Conservation (phyloP, 1,139 yeast genomes). For the Debaryomyces nepalensis region DNA sequence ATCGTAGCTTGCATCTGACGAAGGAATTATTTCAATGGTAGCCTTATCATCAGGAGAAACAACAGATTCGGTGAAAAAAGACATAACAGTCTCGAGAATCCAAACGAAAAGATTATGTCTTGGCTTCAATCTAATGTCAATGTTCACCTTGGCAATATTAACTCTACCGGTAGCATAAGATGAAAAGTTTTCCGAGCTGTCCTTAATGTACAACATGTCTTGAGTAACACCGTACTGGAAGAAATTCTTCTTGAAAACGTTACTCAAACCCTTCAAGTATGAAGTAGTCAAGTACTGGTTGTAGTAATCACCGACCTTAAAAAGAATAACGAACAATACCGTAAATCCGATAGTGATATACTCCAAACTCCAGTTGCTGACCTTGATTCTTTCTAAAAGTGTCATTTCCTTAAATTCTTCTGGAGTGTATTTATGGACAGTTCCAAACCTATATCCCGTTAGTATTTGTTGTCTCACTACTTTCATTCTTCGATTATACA, state of each 20-base stretch:
- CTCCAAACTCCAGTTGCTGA: slow-evolving; percentile 81
- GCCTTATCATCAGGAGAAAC: slow-evolving; percentile 63
- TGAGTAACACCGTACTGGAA: slow-evolving; percentile 76
- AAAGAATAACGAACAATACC: slow-evolving; percentile 46
- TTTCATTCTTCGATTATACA: slow-evolving; percentile 8
- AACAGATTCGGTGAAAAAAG: slow-evolving; percentile 56
- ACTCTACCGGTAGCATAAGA: slow-evolving; percentile 90
- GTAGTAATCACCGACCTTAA: slow-evolving; percentile 59
- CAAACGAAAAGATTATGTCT: slow-evolving; percentile 80
- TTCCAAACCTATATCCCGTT: slow-evolving; percentile 14
- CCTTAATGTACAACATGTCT: slow-evolving; percentile 59
- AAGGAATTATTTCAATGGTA: slow-evolving; percentile 65
- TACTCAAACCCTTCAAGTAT: slow-evolving; percentile 51
- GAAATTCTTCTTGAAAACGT: slow-evolving; percentile 65
- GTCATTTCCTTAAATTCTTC: slow-evolving; percentile 59
- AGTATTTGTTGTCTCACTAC: slow-evolving; percentile 1
- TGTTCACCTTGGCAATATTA: slow-evolving; percentile 66
- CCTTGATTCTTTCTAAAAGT: slow-evolving; percentile 51
- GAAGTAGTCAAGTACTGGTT: slow-evolving; percentile 61
- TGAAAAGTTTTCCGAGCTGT: slow-evolving; percentile 70
- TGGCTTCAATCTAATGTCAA: slow-evolving; percentile 68
- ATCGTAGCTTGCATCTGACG: slow-evolving; percentile 56
- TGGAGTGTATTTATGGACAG: slow-evolving; percentile 43
- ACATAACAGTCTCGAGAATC: slow-evolving; percentile 57
- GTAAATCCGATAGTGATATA: slow-evolving; percentile 57